Evolutionary conservation across 2,329 filamentous ascomycete genomes (phyloP).

Genomic region (Colletotrichum limetticola): DNA sequence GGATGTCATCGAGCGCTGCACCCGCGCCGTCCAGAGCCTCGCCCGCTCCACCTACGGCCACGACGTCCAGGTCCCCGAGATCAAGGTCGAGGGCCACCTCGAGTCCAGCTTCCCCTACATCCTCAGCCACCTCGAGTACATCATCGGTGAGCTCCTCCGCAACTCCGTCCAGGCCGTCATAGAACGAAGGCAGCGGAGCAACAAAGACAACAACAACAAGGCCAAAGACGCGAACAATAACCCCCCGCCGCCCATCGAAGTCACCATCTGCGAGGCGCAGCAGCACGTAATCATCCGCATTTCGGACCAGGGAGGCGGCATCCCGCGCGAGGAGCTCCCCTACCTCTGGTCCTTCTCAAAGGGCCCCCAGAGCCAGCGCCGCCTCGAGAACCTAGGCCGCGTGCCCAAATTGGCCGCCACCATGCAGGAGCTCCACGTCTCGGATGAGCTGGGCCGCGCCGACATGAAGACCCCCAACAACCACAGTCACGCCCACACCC

Average conservation of each 20-base stretch:
- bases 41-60: constrained; percentile 80
- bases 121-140: constrained; percentile 94
- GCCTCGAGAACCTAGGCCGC: constrained; percentile 84
- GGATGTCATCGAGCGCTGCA: constrained; percentile 88
- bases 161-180: constrained; percentile 95
- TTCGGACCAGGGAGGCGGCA: constrained; percentile 93
- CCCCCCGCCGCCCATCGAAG: constrained; percentile 80
- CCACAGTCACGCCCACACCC: constrained; percentile 33
- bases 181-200: constrained; percentile 71
- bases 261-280: constrained; percentile 91
- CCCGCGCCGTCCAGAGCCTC: constrained; percentile 78
- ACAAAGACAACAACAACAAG: constrained; percentile 35
- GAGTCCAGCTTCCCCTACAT: constrained; percentile 97
- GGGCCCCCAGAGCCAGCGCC: constrained; percentile 80
- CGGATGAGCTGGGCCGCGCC: constrained; percentile 52
- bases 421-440: constrained; percentile 81
- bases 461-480: constrained; percentile 52
- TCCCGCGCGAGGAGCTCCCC: constrained; percentile 84
- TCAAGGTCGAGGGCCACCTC: constrained; percentile 85
- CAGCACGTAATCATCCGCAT: constrained; percentile 97
- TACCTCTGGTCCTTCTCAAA: constrained; percentile 98
- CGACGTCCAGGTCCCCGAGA: constrained; percentile 78
- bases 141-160: constrained; percentile 91
- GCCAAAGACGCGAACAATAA: constrained; percentile 35
- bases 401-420: constrained; percentile 95